Base-by-base conservation (phyloP, 805 yeast species). In the Metschnikowia lochheadii region DNA sequence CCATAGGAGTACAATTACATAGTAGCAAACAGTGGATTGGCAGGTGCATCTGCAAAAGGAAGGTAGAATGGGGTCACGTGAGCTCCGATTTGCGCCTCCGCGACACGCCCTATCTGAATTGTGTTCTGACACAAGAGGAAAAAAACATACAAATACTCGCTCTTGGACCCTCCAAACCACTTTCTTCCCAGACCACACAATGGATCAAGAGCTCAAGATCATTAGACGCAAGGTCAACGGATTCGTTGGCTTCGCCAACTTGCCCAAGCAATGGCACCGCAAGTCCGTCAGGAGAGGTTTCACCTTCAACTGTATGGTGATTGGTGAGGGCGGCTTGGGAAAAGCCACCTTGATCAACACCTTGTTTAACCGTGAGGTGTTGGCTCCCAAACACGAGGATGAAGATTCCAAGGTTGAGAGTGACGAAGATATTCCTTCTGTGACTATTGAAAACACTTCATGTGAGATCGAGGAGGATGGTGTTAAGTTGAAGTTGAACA, bases 221-320 rank as follows among this genome's bases (percentile, higher is more conserved):
- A 81, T 89, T 62, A 84, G 85, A 60, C 84, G 96, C 61, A 89
- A 89, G 66, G 81, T 92, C 60, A 87, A 85, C 59, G 92, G 96
- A 3, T 91, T 87, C 66, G 99, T 94, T 50, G 99, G 99, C 5
- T 94, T 94, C 72, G 96, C 97, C 58, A 94, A 91, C 72, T 78
- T 94, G 64, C 99, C 99, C 52, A 94, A 91, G 66, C 99, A 94
- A 75, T 94, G 97, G 97, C 98, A 94, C 73, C 84, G 96, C 72
- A 89, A 87, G 70, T 85, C 96, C 23, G 60, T 54, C 38, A 26
- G 57, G 42, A 51, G 59, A 38, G 99, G 99, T 13, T 94, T 94
- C 77, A 81, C 77, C 61, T 81, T 94, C 66, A 94, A 94, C 67
- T 67, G 94, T 54, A 81, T 94, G 82, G 89, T 89, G 51, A 96